These are phyloP conservation scores for Cryphonectria radicalis DNA, from an alignment of 2,329 filamentous ascomycete genomes.

Conservation along the genomic window DNA sequence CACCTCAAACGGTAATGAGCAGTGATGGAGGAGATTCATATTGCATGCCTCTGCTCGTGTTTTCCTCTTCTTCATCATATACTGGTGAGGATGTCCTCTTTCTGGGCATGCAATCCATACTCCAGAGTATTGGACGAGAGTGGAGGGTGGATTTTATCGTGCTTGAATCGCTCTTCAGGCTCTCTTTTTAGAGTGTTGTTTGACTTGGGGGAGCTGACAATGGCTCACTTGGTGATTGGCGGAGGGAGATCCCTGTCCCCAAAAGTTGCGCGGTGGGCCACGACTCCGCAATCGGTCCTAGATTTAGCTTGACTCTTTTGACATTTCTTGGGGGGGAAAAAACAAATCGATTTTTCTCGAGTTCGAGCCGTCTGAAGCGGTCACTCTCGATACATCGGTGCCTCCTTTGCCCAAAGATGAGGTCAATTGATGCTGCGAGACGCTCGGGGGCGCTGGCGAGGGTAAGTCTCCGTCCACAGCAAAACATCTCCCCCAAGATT, in stretches of 20 bases:
- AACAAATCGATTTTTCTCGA: conserved; percentile 23
- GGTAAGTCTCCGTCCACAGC: conserved; percentile 39
- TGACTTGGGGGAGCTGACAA: conserved; percentile 10
- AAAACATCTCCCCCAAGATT: not conserved
- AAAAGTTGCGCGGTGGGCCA: conserved; percentile 1
- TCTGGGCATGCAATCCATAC: too few relatives aligned
- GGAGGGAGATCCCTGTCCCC: conserved; percentile 12
- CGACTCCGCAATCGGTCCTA: conserved; percentile 29
- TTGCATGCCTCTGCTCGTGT: not conserved
- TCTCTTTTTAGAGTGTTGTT: too few relatives aligned
- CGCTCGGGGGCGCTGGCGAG: conserved; percentile 53
- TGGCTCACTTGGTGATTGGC: conserved; percentile 22
- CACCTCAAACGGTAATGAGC: not conserved
- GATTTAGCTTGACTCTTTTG: conserved; percentile 20
- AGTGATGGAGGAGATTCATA: not conserved
- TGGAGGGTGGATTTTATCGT: too few relatives aligned
- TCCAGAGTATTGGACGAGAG: too few relatives aligned
- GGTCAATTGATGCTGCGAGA: conserved; percentile 55
- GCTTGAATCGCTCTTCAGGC: too few relatives aligned
- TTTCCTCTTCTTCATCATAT: not conserved
- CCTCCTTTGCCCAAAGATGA: conserved; percentile 43
- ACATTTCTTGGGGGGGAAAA: conserved; percentile 3
- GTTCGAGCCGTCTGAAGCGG: conserved; percentile 11
- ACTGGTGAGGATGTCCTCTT: too few relatives aligned
- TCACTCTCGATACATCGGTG: conserved; percentile 20